Percentiles rank a stretch among this genome's conserved stretches.
Evolutionary conservation across 1,284 basidiomycete genomes (phyloP).

Genomic region (Moesziomyces sp.): DNA sequence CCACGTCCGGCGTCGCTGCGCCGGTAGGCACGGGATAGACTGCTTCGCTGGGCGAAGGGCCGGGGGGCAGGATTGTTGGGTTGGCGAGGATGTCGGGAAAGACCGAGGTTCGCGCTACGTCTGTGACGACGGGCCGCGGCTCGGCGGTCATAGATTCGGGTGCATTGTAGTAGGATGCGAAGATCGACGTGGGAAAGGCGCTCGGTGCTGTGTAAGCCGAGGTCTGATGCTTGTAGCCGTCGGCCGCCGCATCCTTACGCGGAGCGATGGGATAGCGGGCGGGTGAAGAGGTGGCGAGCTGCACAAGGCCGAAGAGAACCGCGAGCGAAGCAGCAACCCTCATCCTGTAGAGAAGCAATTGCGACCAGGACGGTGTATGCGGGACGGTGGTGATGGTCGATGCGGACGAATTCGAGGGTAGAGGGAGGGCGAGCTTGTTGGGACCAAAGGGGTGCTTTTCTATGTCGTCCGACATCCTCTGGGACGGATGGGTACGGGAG

Average conservation of each 20-base stretch:
- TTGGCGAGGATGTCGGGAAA: slow-evolving; percentile 73
- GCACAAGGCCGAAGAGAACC: slow-evolving; percentile 18
- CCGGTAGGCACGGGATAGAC: slow-evolving; percentile 53
- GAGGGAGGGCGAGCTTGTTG: neutral
- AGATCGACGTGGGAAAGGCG: slow-evolving; percentile 64
- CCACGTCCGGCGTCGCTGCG: slow-evolving; percentile 61
- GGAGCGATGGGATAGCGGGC: slow-evolving; percentile 8
- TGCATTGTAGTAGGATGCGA: slow-evolving; percentile 52
- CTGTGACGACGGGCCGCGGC: slow-evolving; percentile 56
- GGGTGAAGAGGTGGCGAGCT: slow-evolving; percentile 21
- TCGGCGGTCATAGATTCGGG: slow-evolving; percentile 50
- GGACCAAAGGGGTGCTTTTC: slow-evolving; percentile 22
- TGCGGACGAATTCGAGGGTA: neutral
- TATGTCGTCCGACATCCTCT: slow-evolving; percentile 42
- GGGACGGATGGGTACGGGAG: neutral
- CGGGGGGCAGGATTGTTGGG: slow-evolving; percentile 76
- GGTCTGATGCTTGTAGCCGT: slow-evolving; percentile 21
- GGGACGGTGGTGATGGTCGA: neutral
- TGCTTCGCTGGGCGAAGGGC: slow-evolving; percentile 67
- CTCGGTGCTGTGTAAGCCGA: slow-evolving; percentile 57
- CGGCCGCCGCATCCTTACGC: slow-evolving; percentile 7
- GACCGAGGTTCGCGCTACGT: slow-evolving; percentile 46
- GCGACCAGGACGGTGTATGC: neutral
- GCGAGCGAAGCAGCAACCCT: slow-evolving; percentile 30
- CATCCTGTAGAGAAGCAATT: slow-evolving; percentile 27